phyloP scores from a whole-genome alignment of 2,329 filamentous ascomycete genomes.

The Chaetomiaceae sp. region DNA sequence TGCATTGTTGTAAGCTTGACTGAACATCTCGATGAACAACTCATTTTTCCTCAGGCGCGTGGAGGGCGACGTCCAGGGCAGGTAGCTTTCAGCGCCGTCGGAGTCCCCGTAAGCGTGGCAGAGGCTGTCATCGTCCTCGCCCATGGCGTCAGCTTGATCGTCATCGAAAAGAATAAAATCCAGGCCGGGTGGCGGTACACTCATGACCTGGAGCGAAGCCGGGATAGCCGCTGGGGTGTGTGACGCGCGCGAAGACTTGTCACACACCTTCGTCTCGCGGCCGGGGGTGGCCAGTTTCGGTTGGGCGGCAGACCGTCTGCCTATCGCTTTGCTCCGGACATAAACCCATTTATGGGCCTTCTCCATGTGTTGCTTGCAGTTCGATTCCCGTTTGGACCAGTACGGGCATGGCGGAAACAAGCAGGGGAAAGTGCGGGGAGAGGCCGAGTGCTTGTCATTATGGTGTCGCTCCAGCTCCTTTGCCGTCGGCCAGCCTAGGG shows the following conservation, averaged over 20 bases:
- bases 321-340: slow-evolving; percentile 66
- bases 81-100: slow-evolving; percentile 13
- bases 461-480: slow-evolving; percentile 72
- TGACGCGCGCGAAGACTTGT: not conserved
- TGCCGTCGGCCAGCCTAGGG: slow-evolving; percentile 68
- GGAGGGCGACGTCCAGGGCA: slow-evolving; percentile 25
- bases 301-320: slow-evolving; percentile 36
- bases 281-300: slow-evolving; percentile 15
- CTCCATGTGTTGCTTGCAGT: slow-evolving; percentile 84
- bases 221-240: not conserved
- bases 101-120: slow-evolving; percentile 8
- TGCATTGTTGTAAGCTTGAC: slow-evolving; percentile 19
- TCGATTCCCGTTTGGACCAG: slow-evolving; percentile 68
- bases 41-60: slow-evolving; percentile 25
- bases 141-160: slow-evolving; percentile 14
- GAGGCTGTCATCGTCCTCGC: slow-evolving; percentile 16
- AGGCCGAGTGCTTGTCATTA: slow-evolving; percentile 67
- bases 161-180: slow-evolving; percentile 25
- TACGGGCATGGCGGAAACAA: slow-evolving; percentile 61
- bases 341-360: slow-evolving; percentile 71
- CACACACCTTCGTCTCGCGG: slow-evolving; percentile 6
- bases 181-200: not conserved
- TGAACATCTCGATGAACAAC: slow-evolving; percentile 23
- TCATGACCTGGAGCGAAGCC: slow-evolving; percentile 1
- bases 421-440: slow-evolving; percentile 62